These are phyloP conservation scores for Cadophora gregata DNA, from an alignment of 2,329 filamentous ascomycete species.

Conservation along the genomic window DNA sequence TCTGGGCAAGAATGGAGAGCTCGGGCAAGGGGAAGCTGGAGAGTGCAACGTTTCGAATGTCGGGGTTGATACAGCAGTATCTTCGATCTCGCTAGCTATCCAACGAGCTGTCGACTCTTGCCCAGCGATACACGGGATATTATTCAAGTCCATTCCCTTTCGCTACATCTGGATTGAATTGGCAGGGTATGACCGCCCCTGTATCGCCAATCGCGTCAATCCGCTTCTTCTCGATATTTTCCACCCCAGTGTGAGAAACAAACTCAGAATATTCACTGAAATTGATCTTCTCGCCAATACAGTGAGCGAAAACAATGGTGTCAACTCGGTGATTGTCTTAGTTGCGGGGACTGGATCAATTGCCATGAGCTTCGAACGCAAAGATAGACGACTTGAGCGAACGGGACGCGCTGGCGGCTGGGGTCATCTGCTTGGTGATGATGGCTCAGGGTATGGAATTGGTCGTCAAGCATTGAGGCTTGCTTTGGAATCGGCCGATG, in stretches of 20 bases:
- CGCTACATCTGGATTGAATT: background rate
- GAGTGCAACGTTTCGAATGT: background rate
- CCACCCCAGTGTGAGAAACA: background rate
- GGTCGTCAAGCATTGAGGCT: constrained; percentile 36
- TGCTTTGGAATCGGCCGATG: background rate
- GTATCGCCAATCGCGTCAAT: background rate
- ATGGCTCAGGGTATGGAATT: constrained; percentile 51
- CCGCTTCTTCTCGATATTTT: background rate
- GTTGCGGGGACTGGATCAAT: constrained; percentile 53
- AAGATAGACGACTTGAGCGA: constrained; percentile 32
- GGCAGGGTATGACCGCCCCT: constrained; percentile 8
- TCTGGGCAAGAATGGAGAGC: constrained; percentile 1
- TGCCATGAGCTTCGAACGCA: constrained; percentile 48
- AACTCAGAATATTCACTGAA: background rate
- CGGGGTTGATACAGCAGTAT: background rate
- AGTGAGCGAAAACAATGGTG: background rate
- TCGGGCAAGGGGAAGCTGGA: background rate
- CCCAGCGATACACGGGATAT: background rate
- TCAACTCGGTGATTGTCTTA: constrained; percentile 39
- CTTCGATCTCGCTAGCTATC: background rate
- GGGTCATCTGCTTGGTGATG: constrained; percentile 52
- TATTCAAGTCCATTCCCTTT: background rate
- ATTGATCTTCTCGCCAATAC: constrained; percentile 1
- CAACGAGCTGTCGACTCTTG: constrained; percentile 8
- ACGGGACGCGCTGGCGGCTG: constrained; percentile 50